Evolutionary conservation across 495 filamentous ascomycete species (phyloP).

Genomic region (Halenospora varia): DNA sequence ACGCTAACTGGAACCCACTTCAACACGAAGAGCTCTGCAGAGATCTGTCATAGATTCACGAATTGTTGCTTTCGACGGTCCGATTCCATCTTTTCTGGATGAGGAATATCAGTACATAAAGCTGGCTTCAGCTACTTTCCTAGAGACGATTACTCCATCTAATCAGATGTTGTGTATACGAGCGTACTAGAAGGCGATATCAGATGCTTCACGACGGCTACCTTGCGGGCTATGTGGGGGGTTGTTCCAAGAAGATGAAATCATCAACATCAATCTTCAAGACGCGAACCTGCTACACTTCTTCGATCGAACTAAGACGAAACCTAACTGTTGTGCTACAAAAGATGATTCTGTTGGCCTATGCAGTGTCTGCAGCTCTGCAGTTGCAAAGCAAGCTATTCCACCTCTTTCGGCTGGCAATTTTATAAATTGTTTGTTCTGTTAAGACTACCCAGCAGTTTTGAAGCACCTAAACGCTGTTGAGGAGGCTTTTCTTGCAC

Average conservation of each 20-base stretch:
- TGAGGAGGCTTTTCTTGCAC: conserved; percentile 10
- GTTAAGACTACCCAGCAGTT: conserved; percentile 11
- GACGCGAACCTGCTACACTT: conserved; percentile 11
- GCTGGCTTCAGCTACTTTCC: conserved; percentile 13
- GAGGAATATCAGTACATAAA: conserved; percentile 13
- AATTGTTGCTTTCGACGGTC: conserved; percentile 11
- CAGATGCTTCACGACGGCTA: conserved; percentile 15
- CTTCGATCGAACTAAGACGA: conserved; percentile 11
- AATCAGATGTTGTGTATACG: conserved; percentile 11
- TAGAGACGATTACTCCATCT: conserved; percentile 8
- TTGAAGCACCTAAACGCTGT: conserved; percentile 12
- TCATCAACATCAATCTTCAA: conserved; percentile 10
- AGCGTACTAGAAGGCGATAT: conserved; percentile 9
- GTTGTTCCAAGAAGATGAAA: conserved; percentile 10
- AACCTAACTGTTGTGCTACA: conserved; percentile 9
- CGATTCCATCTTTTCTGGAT: conserved; percentile 10
- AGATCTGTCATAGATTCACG: conserved; percentile 8
- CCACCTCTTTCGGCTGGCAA: conserved; percentile 10
- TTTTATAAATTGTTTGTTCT: conserved; percentile 11
- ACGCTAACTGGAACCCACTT: no score
- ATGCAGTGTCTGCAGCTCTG: conserved; percentile 6
- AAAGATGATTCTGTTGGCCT: conserved; percentile 11
- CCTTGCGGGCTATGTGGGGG: conserved; percentile 12
- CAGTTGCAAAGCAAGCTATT: conserved; percentile 11
- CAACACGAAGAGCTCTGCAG: conserved; percentile 2